These are phyloP conservation scores for Penicillium samsonianum DNA, from an alignment of 495 filamentous ascomycete species.

Conservation along the genomic window DNA sequence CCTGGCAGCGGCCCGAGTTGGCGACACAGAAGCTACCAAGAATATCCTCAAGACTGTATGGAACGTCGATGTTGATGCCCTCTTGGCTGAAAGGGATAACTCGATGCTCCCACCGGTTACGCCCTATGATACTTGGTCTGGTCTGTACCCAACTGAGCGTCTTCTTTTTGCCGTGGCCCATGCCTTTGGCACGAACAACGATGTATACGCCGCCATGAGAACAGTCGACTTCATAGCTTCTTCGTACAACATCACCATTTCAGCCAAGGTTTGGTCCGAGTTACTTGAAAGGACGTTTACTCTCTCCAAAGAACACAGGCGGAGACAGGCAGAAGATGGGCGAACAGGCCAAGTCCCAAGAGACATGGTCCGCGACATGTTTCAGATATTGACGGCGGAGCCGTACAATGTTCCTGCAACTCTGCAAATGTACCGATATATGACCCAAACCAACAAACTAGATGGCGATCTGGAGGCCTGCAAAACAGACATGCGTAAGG, in stretches of 20 bases:
- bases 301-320: slow-evolving; percentile 34
- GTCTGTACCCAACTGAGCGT: slow-evolving; percentile 53
- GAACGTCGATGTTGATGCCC: slow-evolving; percentile 55
- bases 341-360: slow-evolving; percentile 37
- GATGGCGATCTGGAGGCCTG: slow-evolving; percentile 22
- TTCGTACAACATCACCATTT: slow-evolving; percentile 54
- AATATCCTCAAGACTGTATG: slow-evolving; percentile 55
- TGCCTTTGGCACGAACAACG: slow-evolving; percentile 57
- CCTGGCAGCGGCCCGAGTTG: slow-evolving; percentile 57
- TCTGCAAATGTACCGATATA: slow-evolving; percentile 52
- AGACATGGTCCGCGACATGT: slow-evolving; percentile 46
- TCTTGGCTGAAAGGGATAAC: slow-evolving; percentile 30
- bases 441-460: slow-evolving; percentile 43
- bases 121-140: slow-evolving; percentile 45
- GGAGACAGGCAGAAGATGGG: slow-evolving; percentile 15
- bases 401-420: slow-evolving; percentile 59
- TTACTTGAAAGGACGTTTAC: slow-evolving; percentile 63
- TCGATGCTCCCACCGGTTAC: slow-evolving; percentile 30
- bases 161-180: slow-evolving; percentile 62
- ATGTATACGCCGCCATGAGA: slow-evolving; percentile 54
- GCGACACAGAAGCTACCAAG: slow-evolving; percentile 48
- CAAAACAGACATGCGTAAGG: slow-evolving; percentile 25
- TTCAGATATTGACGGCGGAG: slow-evolving; percentile 54
- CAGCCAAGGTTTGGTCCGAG: slow-evolving; percentile 53
- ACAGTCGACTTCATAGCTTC: slow-evolving; percentile 58